phyloP scores from a whole-genome alignment of 345 rosid genomes.

The Eucalyptus cloeziana region DNA sequence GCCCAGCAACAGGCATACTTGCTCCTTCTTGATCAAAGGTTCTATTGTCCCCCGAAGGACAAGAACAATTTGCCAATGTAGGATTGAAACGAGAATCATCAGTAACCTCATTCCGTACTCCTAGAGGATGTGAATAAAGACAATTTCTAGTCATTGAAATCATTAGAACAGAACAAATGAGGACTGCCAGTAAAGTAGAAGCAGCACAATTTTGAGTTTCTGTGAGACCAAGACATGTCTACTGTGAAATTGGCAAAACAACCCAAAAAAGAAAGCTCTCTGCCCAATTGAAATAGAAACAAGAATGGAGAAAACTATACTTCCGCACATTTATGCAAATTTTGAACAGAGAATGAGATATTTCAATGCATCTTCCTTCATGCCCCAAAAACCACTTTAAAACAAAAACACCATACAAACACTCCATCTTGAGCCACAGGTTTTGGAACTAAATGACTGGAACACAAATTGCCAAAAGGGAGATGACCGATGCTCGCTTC shows the following conservation, averaged over 20 bases:
- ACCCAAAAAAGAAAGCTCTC: background rate
- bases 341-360: background rate
- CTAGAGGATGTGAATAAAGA: slow-evolving; percentile 18
- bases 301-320: background rate
- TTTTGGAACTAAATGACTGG: background rate
- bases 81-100: slow-evolving; percentile 67
- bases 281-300: background rate
- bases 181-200: background rate
- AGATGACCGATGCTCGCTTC: background rate
- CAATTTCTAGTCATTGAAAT: background rate
- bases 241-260: background rate
- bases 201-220: background rate
- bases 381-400: background rate
- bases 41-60: slow-evolving; percentile 36
- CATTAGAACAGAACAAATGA: background rate
- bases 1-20: slow-evolving; percentile 32
- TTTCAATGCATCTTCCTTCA: background rate
- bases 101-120: slow-evolving; percentile 53
- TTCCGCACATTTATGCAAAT: background rate
- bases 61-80: slow-evolving; percentile 34
- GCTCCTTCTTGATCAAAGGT: slow-evolving; percentile 53
- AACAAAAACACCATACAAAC: background rate
- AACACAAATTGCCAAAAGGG: background rate
- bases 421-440: background rate
- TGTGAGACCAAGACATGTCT: background rate